Percentiles rank a stretch among this genome's conserved stretches.
Conservation (phyloP, 441 rosid genomes). For the Adansonia grandidieri region DNA sequence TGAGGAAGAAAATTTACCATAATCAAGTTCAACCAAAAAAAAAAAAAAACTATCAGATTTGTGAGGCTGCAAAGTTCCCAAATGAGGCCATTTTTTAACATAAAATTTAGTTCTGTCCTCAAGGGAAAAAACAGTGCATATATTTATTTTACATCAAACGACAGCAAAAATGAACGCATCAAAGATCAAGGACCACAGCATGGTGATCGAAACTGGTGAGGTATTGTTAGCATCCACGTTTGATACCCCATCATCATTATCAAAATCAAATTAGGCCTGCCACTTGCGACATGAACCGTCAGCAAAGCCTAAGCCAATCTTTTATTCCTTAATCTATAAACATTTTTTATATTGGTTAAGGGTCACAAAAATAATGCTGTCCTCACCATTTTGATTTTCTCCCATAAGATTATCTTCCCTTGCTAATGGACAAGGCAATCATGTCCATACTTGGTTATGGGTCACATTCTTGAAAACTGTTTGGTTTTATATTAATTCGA, state of each 20-base stretch:
- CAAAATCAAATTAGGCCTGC: background rate
- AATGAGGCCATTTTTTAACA: conserved; percentile 31
- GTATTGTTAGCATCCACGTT: conserved; percentile 42
- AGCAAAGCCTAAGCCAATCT: background rate
- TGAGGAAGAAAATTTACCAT: background rate
- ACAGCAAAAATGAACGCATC: background rate
- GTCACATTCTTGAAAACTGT: background rate
- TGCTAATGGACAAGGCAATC: background rate
- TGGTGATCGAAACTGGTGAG: conserved; percentile 11
- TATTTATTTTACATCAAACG: too few relatives aligned
- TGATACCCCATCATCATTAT: conserved; percentile 15
- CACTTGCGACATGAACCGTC: background rate
- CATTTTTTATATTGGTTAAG: background rate
- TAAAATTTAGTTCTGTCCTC: conserved; percentile 8
- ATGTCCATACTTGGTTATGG: background rate
- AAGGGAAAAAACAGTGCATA: too few relatives aligned
- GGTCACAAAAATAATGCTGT: background rate
- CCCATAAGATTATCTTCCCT: background rate
- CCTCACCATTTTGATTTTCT: background rate
- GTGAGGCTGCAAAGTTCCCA: conserved; percentile 40
- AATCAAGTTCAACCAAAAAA: background rate
- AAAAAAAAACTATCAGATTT: background rate
- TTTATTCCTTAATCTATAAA: background rate
- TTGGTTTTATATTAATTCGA: too few relatives aligned
- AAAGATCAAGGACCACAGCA: conserved; percentile 39